A percentile compares a stretch with the other conserved stretches of the same genome.
Evolutionary conservation across 1,284 basidiomycete species (phyloP).

Genomic region (Trichosporon sp.): DNA sequence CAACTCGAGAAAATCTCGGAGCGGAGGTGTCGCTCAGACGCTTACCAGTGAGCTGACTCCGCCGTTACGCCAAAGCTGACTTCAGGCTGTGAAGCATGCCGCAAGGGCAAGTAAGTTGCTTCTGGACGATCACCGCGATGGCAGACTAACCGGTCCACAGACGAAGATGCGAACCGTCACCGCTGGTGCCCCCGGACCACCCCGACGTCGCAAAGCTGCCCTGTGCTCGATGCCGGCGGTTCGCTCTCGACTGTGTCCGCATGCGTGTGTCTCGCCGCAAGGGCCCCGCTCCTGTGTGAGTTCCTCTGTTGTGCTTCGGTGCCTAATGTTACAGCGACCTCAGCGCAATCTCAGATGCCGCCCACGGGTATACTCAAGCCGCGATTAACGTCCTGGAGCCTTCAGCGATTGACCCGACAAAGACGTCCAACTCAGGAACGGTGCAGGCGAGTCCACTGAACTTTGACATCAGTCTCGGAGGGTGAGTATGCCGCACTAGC

Average conservation of each 20-base stretch:
- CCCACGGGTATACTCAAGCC: slow-evolving; percentile 20
- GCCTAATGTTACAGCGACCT: slow-evolving; percentile 6
- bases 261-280: slow-evolving; percentile 32
- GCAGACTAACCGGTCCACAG: slow-evolving; percentile 30
- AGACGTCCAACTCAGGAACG: background rate
- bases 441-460: background rate
- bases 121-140: background rate
- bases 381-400: background rate
- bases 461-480: background rate
- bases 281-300: slow-evolving; percentile 39
- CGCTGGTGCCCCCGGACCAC: slow-evolving; percentile 37
- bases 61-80: background rate
- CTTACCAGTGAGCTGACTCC: background rate
- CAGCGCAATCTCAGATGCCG: slow-evolving; percentile 33
- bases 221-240: slow-evolving; percentile 39
- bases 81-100: slow-evolving; percentile 32
- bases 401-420: background rate
- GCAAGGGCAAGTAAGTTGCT: slow-evolving; percentile 33
- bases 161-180: slow-evolving; percentile 41
- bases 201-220: slow-evolving; percentile 40
- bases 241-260: slow-evolving; percentile 39
- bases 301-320: background rate
- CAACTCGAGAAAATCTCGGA: background rate
- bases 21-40: background rate
- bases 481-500: background rate